Conservation (phyloP, 805 yeast genomes). For the Schwanniomyces occidentalis region DNA sequence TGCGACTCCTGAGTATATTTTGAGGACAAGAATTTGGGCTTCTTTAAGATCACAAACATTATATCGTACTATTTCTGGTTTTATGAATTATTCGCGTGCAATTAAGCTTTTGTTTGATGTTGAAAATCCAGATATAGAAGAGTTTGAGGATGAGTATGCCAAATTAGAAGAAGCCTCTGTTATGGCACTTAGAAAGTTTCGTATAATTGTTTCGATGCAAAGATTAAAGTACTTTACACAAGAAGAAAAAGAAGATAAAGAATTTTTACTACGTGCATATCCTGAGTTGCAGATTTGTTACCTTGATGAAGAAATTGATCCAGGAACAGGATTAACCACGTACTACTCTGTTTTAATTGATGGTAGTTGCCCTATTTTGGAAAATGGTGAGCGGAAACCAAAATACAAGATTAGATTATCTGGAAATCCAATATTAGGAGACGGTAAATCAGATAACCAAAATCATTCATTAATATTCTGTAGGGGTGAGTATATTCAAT, state of each 20-base stretch:
- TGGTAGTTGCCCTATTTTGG: conserved; percentile 71
- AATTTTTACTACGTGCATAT: conserved; percentile 76
- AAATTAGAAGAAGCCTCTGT: conserved; percentile 48
- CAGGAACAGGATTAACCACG: conserved; percentile 69
- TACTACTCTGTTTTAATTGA: conserved; percentile 77
- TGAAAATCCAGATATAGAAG: conserved; percentile 76
- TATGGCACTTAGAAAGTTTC: conserved; percentile 83
- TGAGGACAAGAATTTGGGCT: conserved; percentile 98
- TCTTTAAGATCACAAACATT: conserved; percentile 95
- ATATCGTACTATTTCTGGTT: conserved; percentile 96
- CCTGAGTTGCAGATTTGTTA: conserved; percentile 90
- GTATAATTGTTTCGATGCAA: conserved; percentile 84
- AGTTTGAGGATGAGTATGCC: conserved; percentile 29
- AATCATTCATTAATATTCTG: conserved; percentile 77
- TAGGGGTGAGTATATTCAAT: conserved; percentile 83
- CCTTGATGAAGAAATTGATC: conserved; percentile 88
- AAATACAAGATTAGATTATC: conserved; percentile 71
- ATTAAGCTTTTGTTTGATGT: conserved; percentile 85
- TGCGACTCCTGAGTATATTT: conserved; percentile 94
- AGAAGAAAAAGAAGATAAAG: conserved; percentile 78
- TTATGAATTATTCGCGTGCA: conserved; percentile 97
- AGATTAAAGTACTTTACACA: conserved; percentile 69
- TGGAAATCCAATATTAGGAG: conserved; percentile 85
- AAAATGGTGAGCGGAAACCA: conserved; percentile 45
- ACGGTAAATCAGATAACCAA: conserved; percentile 87